Evolutionary conservation across 2,329 filamentous ascomycete species (phyloP), one percentile per base, ranked within the genome.

Genomic region (Ophiosphaerella herpotricha): DNA sequence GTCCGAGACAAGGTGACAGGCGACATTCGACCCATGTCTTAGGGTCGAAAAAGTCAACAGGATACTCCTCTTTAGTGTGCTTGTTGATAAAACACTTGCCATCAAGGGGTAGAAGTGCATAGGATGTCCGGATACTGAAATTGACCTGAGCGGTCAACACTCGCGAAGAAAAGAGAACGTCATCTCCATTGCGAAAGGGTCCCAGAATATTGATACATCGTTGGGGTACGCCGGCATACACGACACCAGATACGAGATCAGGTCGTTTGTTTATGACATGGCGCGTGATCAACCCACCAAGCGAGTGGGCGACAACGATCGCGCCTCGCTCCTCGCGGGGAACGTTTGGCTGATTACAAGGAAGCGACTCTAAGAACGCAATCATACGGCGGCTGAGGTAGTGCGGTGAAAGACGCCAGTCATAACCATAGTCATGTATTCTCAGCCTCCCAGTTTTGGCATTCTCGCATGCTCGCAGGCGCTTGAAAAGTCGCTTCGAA

Each of bases 71-170:
- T 52, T 87, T 87, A 0, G 91, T 94, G 37, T 85, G 73, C 62
- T 87, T 90, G 75, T 97, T 87, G 63, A 96, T 80, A 70, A 96
- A 97, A 73, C 91, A 95, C 65, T 85, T 86, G 0, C 91, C 91
- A 60, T 94, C 87, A 49, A 96, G 87, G 0, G 93, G 93, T 0
- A 97, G 80, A 7, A 97, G 85, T 9, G 87, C 85, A 65, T 90
- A 97, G 36, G 86, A 92, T 0, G 91, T 96, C 7, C 93, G 84
- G 42, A 97, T 85, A 0, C 89, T 91, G 65, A 97, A 96, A 74
- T 96, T 96, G 61, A 96, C 92, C 67, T 94, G 90, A 0, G 93
- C 91, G 1, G 91, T 96, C 13, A 97, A 80, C 0, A 97, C 88
- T 58, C 90, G 90, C 54, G 91, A 91, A 64, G 92, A 96, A 51